phyloP scores from a whole-genome alignment of 352 stramenopile genomes.

The Saprolegnia parasitica region DNA sequence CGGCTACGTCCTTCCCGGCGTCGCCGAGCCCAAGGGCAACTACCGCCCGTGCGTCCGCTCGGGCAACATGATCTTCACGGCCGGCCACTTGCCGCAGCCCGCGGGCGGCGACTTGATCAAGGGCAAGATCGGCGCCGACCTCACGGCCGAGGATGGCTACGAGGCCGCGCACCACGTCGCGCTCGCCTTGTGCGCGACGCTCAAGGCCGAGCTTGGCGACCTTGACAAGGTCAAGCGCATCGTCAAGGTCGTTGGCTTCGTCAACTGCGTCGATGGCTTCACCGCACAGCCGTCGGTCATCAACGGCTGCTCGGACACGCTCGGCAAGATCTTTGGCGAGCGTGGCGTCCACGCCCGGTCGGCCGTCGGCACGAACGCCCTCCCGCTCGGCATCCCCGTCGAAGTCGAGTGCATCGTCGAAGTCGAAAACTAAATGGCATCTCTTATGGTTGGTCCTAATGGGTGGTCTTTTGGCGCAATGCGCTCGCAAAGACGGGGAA shows the following conservation, averaged over 20 bases:
- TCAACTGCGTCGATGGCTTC: slow-evolving; percentile 93
- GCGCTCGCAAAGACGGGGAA: background rate
- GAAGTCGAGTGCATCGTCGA: slow-evolving; percentile 97
- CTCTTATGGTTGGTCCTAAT: background rate
- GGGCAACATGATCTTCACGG: slow-evolving; percentile 82
- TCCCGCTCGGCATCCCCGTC: slow-evolving; percentile 95
- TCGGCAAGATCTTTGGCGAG: slow-evolving; percentile 87
- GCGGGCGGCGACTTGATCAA: slow-evolving; percentile 71
- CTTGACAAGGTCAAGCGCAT: slow-evolving; percentile 92
- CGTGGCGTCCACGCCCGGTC: slow-evolving; percentile 89
- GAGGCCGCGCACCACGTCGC: slow-evolving; percentile 85
- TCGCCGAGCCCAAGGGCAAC: slow-evolving; percentile 86
- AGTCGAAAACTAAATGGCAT: slow-evolving; percentile 53
- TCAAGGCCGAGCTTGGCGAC: slow-evolving; percentile 89
- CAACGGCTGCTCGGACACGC: slow-evolving; percentile 94
- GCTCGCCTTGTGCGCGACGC: slow-evolving; percentile 87
- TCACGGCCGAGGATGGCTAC: slow-evolving; percentile 88
- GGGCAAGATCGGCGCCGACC: slow-evolving; percentile 85
- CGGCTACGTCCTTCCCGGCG: slow-evolving; percentile 74
- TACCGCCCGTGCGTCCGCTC: slow-evolving; percentile 79
- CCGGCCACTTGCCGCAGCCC: slow-evolving; percentile 74
- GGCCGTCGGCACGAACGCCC: slow-evolving; percentile 94
- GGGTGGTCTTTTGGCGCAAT: background rate
- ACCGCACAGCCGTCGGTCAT: slow-evolving; percentile 89
- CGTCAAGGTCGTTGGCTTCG: slow-evolving; percentile 96